Evolutionary conservation across 352 stramenopile genomes (phyloP).

Genomic region (Pythium folliculosum): DNA sequence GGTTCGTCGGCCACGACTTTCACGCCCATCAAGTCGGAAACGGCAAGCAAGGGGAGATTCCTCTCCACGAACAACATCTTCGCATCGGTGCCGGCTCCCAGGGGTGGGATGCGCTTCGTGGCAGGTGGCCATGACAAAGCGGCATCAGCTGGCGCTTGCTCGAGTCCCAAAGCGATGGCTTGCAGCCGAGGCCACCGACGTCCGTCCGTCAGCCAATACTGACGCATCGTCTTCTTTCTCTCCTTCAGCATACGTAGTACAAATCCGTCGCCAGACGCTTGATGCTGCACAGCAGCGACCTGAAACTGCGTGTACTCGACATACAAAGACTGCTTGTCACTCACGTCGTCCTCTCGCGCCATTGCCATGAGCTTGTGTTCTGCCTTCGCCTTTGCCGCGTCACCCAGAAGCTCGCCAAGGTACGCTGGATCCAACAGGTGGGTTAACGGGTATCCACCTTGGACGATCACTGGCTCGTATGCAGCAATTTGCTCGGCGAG

Average conservation of each 20-base stretch:
- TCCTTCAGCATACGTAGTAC: constrained; percentile 48
- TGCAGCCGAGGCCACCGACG: constrained; percentile 50
- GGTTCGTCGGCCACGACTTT: not conserved
- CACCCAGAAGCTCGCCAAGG: constrained; percentile 38
- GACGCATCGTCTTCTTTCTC: constrained; percentile 45
- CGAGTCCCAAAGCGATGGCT: constrained; percentile 28
- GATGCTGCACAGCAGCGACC: constrained; percentile 35
- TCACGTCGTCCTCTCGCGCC: constrained; percentile 13
- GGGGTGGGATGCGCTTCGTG: not conserved
- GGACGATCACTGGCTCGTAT: constrained; percentile 27
- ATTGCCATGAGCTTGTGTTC: constrained; percentile 37
- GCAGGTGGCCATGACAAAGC: not conserved
- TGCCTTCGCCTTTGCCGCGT: constrained; percentile 32
- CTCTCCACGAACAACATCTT: not conserved
- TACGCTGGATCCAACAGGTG: constrained; percentile 51
- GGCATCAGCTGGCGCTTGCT: constrained; percentile 13
- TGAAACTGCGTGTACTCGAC: constrained; percentile 54
- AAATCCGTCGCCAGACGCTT: constrained; percentile 36
- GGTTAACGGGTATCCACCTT: constrained; percentile 31
- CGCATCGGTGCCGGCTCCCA: not conserved
- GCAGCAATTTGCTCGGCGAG: constrained; percentile 29
- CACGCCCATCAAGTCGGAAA: not conserved
- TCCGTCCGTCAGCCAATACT: constrained; percentile 63
- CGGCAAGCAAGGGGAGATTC: not conserved
- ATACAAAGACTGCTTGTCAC: constrained; percentile 39